A percentile compares a stretch with the other conserved stretches of the same genome.
Evolutionary conservation across 495 filamentous ascomycete genomes (phyloP).

Genomic region (Annulohypoxylon nitens): DNA sequence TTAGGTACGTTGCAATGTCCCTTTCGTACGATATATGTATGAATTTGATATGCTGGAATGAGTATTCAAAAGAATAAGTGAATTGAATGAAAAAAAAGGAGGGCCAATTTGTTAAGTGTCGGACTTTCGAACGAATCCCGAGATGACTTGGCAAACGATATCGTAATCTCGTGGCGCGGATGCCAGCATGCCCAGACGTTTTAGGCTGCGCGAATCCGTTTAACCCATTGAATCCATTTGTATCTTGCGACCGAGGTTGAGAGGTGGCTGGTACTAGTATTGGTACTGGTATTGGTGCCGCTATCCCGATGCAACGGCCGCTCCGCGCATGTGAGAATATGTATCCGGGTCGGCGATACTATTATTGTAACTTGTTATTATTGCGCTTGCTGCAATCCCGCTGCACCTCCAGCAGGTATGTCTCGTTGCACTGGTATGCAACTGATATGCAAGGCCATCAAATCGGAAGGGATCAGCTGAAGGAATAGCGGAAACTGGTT

Average conservation of each 20-base stretch:
- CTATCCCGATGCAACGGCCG: constrained; percentile 15
- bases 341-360: constrained; percentile 18
- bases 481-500: constrained; percentile 29
- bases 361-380: constrained; percentile 27
- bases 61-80: too few relatives aligned
- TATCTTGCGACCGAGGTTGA: neutral
- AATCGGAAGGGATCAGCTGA: constrained; percentile 40
- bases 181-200: constrained; percentile 11
- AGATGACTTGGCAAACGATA: constrained; percentile 10
- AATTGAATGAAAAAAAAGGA: neutral
- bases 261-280: neutral
- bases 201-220: neutral
- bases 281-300: constrained; percentile 17
- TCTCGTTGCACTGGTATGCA: constrained; percentile 25
- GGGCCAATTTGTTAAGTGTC: neutral
- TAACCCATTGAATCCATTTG: neutral
- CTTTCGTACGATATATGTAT: constrained; percentile 18
- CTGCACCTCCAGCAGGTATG: constrained; percentile 5
- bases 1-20: neutral
- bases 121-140: constrained; percentile 8
- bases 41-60: neutral
- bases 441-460: constrained; percentile 21
- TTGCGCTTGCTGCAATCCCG: neutral
- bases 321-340: constrained; percentile 10
- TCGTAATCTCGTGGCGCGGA: constrained; percentile 25